Evolutionary conservation across 768 basidiomycete genomes (phyloP), one percentile per base, ranked within the genome.

Genomic region (Suillus subluteus): DNA sequence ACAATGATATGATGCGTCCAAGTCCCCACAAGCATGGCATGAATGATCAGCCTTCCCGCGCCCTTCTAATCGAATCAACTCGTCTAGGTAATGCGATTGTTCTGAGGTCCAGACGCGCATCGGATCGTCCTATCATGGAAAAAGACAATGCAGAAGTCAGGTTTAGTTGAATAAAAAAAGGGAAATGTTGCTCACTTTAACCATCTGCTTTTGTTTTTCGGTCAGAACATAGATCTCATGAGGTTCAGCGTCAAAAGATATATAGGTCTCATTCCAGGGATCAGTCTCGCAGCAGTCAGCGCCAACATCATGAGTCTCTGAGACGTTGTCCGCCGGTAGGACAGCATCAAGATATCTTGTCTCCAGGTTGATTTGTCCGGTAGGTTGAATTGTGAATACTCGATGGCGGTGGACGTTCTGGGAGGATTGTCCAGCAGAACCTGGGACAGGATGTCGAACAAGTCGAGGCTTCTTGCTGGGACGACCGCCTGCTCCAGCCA

Each of bases 21-120:
- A 62, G 62, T 62, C 55, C 15, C 48, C 52, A 26, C 32, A 8
- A 48, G 65, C 65, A 18, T 50, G 23, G 48, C 48, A 50, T 50
- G 48, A 26, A 26, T 46, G 15, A 18, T 55, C 32, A 30, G 26
- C 18, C n/a, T 26, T 38, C n/a, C 59, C 32, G 44, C 62, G 26
- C 30, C 65, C 67, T 37, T 66, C 67, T 18, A 62, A 30, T 16
- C 37, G 15, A 48, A 68, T 61, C 12, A 66, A 38, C 35, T 68
- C 65, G 4, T 52, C 30, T 40, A 68, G 48, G n/a, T 55, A 65
- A 13, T 46, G 30, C 13, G 30, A 23, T 43, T 46, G 21, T 41
- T 65, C 65, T n/a, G 58, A 26, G 12, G 23, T 21, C 65, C 48
- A 50, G 23, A 13, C 12, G 12, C 1, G 6, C 48, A 50, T 50